Conservation (phyloP, 495 filamentous ascomycete genomes). For the Talaromyces liani region DNA sequence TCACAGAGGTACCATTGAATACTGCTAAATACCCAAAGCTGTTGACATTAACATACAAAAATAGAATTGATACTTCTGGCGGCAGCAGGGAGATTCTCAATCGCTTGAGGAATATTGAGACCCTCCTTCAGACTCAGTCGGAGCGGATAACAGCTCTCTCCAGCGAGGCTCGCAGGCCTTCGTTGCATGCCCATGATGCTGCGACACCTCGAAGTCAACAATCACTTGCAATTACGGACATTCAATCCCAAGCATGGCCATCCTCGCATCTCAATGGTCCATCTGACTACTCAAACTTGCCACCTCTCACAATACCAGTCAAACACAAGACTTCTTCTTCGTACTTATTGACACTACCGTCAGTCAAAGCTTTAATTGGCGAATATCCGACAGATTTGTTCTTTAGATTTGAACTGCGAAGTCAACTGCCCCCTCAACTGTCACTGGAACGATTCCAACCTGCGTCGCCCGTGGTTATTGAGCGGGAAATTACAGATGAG, state of each 20-base stretch:
- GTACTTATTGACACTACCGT: slow-evolving; percentile 1
- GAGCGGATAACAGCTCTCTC: slow-evolving; percentile 1
- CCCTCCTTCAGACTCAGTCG: not conserved
- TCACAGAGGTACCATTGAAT: not conserved
- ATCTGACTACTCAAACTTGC: slow-evolving; percentile 1
- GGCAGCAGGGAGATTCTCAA: slow-evolving; percentile 4
- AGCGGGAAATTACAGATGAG: slow-evolving; percentile 15
- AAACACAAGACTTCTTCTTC: slow-evolving; percentile 9
- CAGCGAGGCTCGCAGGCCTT: not conserved
- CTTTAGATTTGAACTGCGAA: slow-evolving; percentile 2
- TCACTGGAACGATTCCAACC: not conserved
- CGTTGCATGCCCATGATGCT: not conserved
- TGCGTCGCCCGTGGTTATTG: slow-evolving; percentile 9
- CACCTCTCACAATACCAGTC: slow-evolving; percentile 7
- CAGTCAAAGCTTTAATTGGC: slow-evolving; percentile 7
- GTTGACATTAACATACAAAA: not conserved
- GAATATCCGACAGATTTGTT: slow-evolving; percentile 9
- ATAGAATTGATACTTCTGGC: slow-evolving; percentile 5
- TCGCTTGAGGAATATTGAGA: not conserved
- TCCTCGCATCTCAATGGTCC: not conserved
- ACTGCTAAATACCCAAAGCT: no score
- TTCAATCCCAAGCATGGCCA: not conserved
- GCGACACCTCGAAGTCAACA: not conserved
- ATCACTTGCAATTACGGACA: not conserved
- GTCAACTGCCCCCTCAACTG: not conserved